phyloP scores from a whole-genome alignment of 2,329 filamentous ascomycete species.

The Aspergillus calidoustus region DNA sequence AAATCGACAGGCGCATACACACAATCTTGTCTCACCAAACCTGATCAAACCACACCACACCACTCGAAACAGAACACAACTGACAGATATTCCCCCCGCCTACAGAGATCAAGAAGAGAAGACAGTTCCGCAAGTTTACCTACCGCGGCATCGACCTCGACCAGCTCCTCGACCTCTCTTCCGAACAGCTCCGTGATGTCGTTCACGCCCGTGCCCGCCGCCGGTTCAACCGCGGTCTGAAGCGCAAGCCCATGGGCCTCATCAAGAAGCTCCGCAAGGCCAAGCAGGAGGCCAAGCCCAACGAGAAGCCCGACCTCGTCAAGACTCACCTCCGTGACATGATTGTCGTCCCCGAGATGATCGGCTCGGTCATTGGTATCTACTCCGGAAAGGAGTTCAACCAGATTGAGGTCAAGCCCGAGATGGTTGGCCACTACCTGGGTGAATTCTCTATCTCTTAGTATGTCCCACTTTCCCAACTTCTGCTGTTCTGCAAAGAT shows the following conservation, averaged over 20 bases:
- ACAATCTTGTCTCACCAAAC: constrained; percentile 1
- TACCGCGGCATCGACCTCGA: constrained; percentile 99
- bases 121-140: constrained; percentile 99
- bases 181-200: constrained; percentile 98
- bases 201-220: constrained; percentile 98
- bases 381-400: constrained; percentile 99
- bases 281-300: constrained; percentile 98
- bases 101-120: constrained; percentile 97
- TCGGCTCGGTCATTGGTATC: constrained; percentile 96
- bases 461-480: constrained; percentile 62
- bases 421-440: constrained; percentile 99
- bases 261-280: constrained; percentile 99
- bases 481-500: not conserved
- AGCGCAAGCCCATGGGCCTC: constrained; percentile 99
- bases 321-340: constrained; percentile 99
- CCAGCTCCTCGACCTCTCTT: constrained; percentile 98
- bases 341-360: constrained; percentile 99
- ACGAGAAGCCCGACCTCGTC: constrained; percentile 99
- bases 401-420: constrained; percentile 99
- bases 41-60: constrained; percentile 21
- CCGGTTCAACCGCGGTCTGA: constrained; percentile 99
- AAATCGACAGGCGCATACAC: not conserved
- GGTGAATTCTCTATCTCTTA: constrained; percentile 99
- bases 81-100: constrained; percentile 36
- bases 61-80: constrained; percentile 26